These are phyloP conservation scores for Strigomonas culicis DNA, from an alignment of 208 protist genomes.

Conservation along the genomic window DNA sequence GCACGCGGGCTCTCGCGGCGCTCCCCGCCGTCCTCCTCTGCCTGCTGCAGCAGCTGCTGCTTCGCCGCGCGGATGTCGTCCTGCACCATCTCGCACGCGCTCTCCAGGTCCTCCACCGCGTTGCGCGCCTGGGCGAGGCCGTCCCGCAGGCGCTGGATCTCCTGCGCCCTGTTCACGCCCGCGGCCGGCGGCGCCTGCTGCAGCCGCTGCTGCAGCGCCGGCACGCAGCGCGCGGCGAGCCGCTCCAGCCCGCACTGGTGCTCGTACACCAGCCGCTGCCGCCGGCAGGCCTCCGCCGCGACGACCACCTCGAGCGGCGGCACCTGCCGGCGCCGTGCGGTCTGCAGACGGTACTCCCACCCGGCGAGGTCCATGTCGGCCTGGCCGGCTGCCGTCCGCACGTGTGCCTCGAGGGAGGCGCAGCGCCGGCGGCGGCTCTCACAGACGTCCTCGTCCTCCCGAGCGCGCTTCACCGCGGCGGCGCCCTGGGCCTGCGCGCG, in stretches of 20 bases:
- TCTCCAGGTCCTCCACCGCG: constrained; percentile 62
- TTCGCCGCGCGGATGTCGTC: constrained; percentile 52
- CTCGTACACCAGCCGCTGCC: constrained; percentile 59
- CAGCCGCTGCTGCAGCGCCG: constrained; percentile 18
- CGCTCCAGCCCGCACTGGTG: constrained; percentile 65
- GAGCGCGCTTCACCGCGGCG: background rate
- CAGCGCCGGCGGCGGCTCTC: constrained; percentile 57
- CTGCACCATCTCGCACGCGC: constrained; percentile 70
- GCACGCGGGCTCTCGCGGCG: too few species aligned
- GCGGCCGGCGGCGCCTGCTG: background rate
- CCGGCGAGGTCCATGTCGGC: constrained; percentile 60
- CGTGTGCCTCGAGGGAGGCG: constrained; percentile 34
- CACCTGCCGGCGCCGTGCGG: constrained; percentile 42
- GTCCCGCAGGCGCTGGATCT: constrained; percentile 21
- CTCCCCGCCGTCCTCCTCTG: too few species aligned
- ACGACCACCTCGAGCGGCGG: constrained; percentile 44
- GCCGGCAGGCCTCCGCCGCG: constrained; percentile 31
- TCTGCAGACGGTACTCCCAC: constrained; percentile 78
- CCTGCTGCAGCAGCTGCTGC: constrained; percentile 20
- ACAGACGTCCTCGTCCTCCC: constrained; percentile 15
- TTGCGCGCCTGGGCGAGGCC: constrained; percentile 35
- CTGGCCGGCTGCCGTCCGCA: constrained; percentile 25
- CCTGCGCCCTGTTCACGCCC: background rate
- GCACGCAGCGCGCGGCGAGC: constrained; percentile 50
- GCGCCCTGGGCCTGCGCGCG: constrained; percentile 4